Evolutionary conservation across 495 filamentous ascomycete species (phyloP), one percentile per base, ranked within the genome.

Genomic region (Hypoxylon crocopeplum): DNA sequence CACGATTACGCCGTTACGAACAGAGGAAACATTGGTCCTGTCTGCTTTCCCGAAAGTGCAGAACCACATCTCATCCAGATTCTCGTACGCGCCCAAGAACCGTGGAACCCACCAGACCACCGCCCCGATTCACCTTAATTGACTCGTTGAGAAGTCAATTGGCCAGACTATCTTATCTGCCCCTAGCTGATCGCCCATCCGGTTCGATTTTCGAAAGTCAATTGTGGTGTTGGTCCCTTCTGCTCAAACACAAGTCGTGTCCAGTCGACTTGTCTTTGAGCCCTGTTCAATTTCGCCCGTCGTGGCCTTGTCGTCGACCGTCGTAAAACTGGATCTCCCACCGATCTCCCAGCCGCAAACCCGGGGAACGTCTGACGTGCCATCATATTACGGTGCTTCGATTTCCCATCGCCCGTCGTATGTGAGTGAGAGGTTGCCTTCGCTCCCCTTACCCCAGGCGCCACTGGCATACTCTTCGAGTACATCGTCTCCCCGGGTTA

Each of bases 281-380:
- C 27, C 36, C 51, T 13, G n/a, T 16, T 54, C 20, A 27, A 13
- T 64, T 75, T 67, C 69, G 71, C 76, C 67, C 72, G 62, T 70
- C 62, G 56, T 70, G 30, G 51, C 59, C 34, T 51, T 58, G 19
- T 47, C 34, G 17, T 48, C 47, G 71, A 83, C 84, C 78, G 91
- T 87, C 92, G 92, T 84, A 89, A 97, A 96, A 83, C 93, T 97
- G 93, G 93, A 96, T 92, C 88, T 94, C 78, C 91, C 93, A 75
- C 89, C 91, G 82, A 88, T 93, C 69, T 88, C 91, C 72, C 89
- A 92, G 82, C 85, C 91, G 83, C 89, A 91, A 75, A 86, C 87
- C 85, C 89, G 92, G 87, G 91, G 88, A 82, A 83, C 86, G 78
- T 82, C 83, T 75, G 90, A 96, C 77, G 82, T 84, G 67, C 67